Evolutionary conservation across 345 rosid genomes (phyloP), one percentile per base, ranked within the genome.

Genomic region (Melaleuca quinquenervia): DNA sequence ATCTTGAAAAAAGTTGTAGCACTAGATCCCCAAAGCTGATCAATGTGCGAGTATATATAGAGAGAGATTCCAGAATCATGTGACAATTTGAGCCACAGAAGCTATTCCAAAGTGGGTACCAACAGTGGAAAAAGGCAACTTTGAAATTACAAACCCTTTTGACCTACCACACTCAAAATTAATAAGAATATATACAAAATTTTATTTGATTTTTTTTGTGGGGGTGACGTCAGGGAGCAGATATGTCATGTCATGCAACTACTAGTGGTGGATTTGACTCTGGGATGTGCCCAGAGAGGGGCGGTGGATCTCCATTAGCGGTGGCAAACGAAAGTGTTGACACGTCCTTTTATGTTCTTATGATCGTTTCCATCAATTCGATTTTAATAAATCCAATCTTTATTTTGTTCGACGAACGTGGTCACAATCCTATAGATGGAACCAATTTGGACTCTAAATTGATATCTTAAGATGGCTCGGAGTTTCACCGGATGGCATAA

Each of bases 151-250:
- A 21, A 70, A 70, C 48, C 80, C 80, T 32, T 70, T 9, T 56
- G 51, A 84, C 85, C 85, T 48, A 84, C 76, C 86, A 84, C 86
- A 41, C 56, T 36, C 48, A 15, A 9, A 22, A 74, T 12, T 26
- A 51, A 36, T 15, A 41, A 78, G 18, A 14, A 7, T 27, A 64
- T 70, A 45, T 48, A 36, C 48, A 58, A 29, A 29, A 2, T 60
- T 60, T 2, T 12, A 27, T 2, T 56, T 56, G 5, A 54, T 12
- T 14, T 3, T 32, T 29, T 64, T 29, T 29, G 78, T 45, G 87
- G 82, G 74, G 70, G 48, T 83, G 83, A 58, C 82, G 88, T 78
- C 86, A 86, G 86, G 60, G 56, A 82, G 87, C 87, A 87, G 36
- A 85, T 20, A 16, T 32, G 36, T 58, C 55, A 54, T 58, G 26